Percentiles rank a stretch among this genome's conserved stretches.
Conservation (phyloP, 352 stramenopile genomes). For the Pythium dissimile region DNA sequence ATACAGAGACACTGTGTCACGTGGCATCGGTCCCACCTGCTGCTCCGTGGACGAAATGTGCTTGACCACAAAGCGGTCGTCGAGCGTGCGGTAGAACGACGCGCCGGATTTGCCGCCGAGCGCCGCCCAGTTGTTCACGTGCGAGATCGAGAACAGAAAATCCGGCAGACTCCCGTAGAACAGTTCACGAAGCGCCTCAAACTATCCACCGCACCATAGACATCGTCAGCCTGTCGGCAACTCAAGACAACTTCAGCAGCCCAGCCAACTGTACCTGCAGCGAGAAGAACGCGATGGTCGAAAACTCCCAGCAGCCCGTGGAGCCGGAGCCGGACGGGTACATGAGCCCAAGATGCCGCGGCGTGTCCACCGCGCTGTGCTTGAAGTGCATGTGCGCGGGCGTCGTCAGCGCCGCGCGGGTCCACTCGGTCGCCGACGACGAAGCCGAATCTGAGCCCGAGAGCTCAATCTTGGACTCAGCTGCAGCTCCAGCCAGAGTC, state of each 20-base stretch:
- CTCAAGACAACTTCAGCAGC: too few species aligned
- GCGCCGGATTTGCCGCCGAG: constrained; percentile 97
- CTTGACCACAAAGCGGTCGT: constrained; percentile 98
- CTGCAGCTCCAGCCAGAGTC: too few species aligned
- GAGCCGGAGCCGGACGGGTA: constrained; percentile 28
- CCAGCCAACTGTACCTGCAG: constrained; percentile 57
- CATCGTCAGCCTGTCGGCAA: too few species aligned
- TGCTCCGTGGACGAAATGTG: constrained; percentile 97
- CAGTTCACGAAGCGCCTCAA: constrained; percentile 92
- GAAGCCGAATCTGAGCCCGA: neutral
- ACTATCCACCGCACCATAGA: too few species aligned
- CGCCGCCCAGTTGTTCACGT: constrained; percentile 88
- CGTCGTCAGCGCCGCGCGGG: constrained; percentile 52
- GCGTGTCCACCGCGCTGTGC: constrained; percentile 47
- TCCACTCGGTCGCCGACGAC: constrained; percentile 56
- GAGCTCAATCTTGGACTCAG: constrained; percentile 4
- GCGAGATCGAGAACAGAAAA: constrained; percentile 82
- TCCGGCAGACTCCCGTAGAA: constrained; percentile 63
- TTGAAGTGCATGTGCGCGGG: constrained; percentile 57
- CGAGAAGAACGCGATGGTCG: constrained; percentile 68
- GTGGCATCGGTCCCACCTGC: constrained; percentile 84
- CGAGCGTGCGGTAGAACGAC: constrained; percentile 93
- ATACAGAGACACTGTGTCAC: too few species aligned
- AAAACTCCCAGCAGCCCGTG: constrained; percentile 62
- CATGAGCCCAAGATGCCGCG: constrained; percentile 57